Conservation (phyloP, 768 basidiomycete species). For the Cystofilobasidium bisporidii region DNA sequence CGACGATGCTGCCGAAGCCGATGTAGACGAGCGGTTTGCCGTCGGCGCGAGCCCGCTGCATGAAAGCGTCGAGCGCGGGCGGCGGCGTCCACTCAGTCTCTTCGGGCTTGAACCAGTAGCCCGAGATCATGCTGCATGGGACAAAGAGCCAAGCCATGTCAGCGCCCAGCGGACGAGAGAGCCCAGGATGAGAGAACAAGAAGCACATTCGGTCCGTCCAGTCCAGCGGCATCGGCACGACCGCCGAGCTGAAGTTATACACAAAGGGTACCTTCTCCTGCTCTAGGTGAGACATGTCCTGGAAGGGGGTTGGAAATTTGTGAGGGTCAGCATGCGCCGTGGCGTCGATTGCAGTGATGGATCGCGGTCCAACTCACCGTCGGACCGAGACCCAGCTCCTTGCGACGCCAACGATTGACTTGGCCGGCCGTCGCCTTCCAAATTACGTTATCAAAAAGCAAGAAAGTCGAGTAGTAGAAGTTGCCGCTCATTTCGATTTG, state of each 20-base stretch:
- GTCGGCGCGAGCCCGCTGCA: slow-evolving; percentile 50
- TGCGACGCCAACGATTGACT: slow-evolving; percentile 57
- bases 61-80: slow-evolving; percentile 47
- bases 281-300: slow-evolving; percentile 52
- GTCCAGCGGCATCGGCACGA: slow-evolving; percentile 61
- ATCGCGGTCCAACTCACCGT: slow-evolving; percentile 36
- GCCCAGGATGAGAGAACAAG: background rate
- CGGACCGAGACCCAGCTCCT: slow-evolving; percentile 45
- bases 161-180: no score
- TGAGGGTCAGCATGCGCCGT: no score
- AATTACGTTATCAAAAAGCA: slow-evolving; percentile 57
- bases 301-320: no score
- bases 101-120: slow-evolving; percentile 54
- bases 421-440: slow-evolving; percentile 59
- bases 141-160: background rate
- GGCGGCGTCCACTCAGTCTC: slow-evolving; percentile 55
- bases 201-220: slow-evolving; percentile 43
- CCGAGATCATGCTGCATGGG: slow-evolving; percentile 30
- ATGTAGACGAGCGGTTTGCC: slow-evolving; percentile 59
- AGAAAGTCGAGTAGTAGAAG: slow-evolving; percentile 49
- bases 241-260: slow-evolving; percentile 57
- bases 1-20: slow-evolving; percentile 58
- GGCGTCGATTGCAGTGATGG: no score
- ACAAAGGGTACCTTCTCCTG: slow-evolving; percentile 46
- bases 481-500: slow-evolving; percentile 53